Conservation (phyloP, 768 basidiomycete genomes). For the Boletus rubroflammeus region DNA sequence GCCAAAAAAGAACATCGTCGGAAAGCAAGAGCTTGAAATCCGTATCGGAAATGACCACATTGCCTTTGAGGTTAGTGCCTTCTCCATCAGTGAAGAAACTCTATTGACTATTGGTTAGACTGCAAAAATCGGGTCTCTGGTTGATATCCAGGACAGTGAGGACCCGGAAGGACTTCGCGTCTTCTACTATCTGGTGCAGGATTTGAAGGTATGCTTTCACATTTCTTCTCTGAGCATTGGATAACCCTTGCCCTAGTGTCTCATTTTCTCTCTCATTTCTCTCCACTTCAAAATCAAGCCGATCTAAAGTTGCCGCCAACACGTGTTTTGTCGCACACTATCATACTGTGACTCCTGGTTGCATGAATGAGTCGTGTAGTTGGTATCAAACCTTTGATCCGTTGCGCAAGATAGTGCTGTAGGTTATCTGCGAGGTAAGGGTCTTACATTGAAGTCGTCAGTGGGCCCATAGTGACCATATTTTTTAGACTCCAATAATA, state of each 20-base stretch:
- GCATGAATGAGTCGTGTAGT: slow-evolving; percentile 10
- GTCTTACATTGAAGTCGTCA: not conserved
- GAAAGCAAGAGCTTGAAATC: slow-evolving; percentile 97
- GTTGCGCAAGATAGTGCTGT: slow-evolving; percentile 29
- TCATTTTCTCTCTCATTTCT: slow-evolving; percentile 97
- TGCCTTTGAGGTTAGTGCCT: slow-evolving; percentile 77
- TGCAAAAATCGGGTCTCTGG: slow-evolving; percentile 94
- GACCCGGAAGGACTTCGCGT: slow-evolving; percentile 97
- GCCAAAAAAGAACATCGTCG: slow-evolving; percentile 99
- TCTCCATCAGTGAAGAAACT: not conserved
- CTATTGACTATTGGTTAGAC: slow-evolving; percentile 52
- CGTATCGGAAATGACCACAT: slow-evolving; percentile 93
- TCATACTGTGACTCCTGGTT: not conserved
- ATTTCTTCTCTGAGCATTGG: not conserved
- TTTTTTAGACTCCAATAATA: slow-evolving; percentile 12
- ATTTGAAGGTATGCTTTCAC: slow-evolving; percentile 69
- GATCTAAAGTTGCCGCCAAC: slow-evolving; percentile 47
- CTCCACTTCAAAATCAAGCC: slow-evolving; percentile 99
- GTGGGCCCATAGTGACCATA: not conserved
- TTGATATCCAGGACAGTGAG: slow-evolving; percentile 95
- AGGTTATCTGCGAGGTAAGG: slow-evolving; percentile 18
- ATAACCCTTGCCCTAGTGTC: slow-evolving; percentile 55
- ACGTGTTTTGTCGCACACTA: not conserved
- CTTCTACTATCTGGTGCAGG: slow-evolving; percentile 98
- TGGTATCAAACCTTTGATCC: slow-evolving; percentile 1